Percentiles rank a stretch among this genome's conserved stretches.
Conservation (phyloP, 176 grass and related monocot genomes). For the Oryza australiensis region DNA sequence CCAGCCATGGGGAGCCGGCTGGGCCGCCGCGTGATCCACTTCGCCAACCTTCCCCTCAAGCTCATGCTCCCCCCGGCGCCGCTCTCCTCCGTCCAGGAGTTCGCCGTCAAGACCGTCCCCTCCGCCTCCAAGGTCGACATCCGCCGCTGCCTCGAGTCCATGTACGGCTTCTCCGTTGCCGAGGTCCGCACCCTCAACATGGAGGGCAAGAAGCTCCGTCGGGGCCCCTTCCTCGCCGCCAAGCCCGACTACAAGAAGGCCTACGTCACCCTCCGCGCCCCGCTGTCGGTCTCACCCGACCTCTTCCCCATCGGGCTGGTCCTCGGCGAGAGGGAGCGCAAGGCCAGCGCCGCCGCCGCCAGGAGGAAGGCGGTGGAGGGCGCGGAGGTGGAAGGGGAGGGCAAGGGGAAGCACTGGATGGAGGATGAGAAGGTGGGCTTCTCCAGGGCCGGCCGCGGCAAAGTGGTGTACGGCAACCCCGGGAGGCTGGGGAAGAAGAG, state of each 20-base stretch:
- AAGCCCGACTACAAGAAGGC: conserved; percentile 99
- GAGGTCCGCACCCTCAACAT: conserved; percentile 92
- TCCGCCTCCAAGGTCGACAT: conserved; percentile 98
- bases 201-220: conserved; percentile 82
- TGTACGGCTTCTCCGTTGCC: conserved; percentile 88
- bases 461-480: conserved; percentile 57
- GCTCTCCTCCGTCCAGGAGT: conserved; percentile 80
- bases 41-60: conserved; percentile 87
- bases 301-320: conserved; percentile 78
- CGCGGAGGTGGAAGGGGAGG: conserved; percentile 54
- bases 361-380: conserved; percentile 55
- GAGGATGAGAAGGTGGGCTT: conserved; percentile 61
- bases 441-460: conserved; percentile 46
- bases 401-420: conserved; percentile 79
- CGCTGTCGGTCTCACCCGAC: conserved; percentile 73
- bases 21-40: conserved; percentile 91
- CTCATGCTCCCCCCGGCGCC: conserved; percentile 79
- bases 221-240: conserved; percentile 57
- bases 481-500: conserved; percentile 43
- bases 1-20: conserved; percentile 79
- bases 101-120: conserved; percentile 82
- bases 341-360: conserved; percentile 53
- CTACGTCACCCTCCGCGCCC: conserved; percentile 74
- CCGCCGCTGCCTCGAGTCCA: conserved; percentile 82
- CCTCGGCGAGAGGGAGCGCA: conserved; percentile 64